A percentile compares a stretch with the other conserved stretches of the same genome.
Conservation (phyloP, 192 early-diverging fungal genomes). For the Mortierella antarctica region DNA sequence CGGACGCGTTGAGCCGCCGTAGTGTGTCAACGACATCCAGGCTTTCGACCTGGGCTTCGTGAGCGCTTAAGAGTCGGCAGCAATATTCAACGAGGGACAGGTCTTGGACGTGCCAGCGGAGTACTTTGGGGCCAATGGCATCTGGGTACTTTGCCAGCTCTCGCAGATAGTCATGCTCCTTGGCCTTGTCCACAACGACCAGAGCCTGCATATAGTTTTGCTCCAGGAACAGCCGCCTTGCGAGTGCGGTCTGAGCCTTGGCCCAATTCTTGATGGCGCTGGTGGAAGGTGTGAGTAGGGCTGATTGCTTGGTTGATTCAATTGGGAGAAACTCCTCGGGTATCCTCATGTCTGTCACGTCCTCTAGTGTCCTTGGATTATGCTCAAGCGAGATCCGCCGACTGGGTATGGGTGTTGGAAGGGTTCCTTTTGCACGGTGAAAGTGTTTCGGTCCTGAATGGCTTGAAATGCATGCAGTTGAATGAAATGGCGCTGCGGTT, state of each 20-base stretch:
- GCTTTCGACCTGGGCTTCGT: slow-evolving; percentile 14
- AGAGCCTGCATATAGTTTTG: slow-evolving; percentile 44
- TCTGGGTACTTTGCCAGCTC: background rate
- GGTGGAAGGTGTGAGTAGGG: background rate
- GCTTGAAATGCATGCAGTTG: background rate
- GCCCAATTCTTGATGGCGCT: slow-evolving; percentile 30
- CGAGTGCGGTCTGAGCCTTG: slow-evolving; percentile 11
- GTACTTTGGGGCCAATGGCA: background rate
- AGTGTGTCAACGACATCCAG: slow-evolving; percentile 19
- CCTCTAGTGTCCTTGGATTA: slow-evolving; percentile 20
- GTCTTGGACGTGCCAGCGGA: slow-evolving; percentile 32
- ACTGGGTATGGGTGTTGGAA: slow-evolving; percentile 16
- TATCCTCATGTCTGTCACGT: slow-evolving; percentile 23
- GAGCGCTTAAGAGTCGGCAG: slow-evolving; percentile 16
- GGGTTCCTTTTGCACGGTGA: background rate
- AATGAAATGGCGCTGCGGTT: background rate
- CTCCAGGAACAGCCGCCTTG: slow-evolving; percentile 23
- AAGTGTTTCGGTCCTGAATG: background rate
- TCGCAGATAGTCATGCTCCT: slow-evolving; percentile 23
- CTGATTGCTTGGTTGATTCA: slow-evolving; percentile 1
- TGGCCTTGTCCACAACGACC: slow-evolving; percentile 23
- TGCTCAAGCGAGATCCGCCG: slow-evolving; percentile 33
- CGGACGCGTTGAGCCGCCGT: slow-evolving; percentile 17
- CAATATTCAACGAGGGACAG: slow-evolving; percentile 37
- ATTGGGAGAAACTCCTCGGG: slow-evolving; percentile 31